Percentiles rank a stretch among this genome's conserved stretches.
Evolutionary conservation across 768 basidiomycete genomes (phyloP).

Genomic region (Agrocybe chaxingu): DNA sequence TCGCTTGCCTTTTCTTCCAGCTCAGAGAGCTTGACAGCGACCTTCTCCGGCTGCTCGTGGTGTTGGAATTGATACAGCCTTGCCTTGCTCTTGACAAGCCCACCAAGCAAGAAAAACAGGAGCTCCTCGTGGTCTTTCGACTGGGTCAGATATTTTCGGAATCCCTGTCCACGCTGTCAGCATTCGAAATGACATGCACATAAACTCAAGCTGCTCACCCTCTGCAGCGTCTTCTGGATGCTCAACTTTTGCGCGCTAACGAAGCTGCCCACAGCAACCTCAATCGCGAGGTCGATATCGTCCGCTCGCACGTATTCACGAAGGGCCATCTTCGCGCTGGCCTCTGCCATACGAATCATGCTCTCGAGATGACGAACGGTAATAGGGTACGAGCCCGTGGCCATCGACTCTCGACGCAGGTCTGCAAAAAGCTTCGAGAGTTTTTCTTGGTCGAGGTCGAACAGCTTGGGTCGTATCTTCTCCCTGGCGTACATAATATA

Average conservation of each 20-base stretch:
- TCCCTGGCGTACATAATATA: constrained; percentile 99
- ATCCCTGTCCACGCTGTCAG: constrained; percentile 52
- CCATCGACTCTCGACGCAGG: constrained; percentile 91
- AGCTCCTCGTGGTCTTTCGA: constrained; percentile 96
- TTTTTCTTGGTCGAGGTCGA: constrained; percentile 95
- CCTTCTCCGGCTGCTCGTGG: constrained; percentile 72
- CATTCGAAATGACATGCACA: neutral
- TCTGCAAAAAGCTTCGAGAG: constrained; percentile 92
- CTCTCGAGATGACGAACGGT: constrained; percentile 97
- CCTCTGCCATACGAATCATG: constrained; percentile 99
- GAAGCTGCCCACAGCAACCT: constrained; percentile 92
- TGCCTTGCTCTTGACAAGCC: constrained; percentile 89
- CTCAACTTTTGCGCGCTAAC: constrained; percentile 97
- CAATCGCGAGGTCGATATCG: constrained; percentile 96
- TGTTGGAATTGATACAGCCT: constrained; percentile 77
- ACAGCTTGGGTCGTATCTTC: constrained; percentile 87
- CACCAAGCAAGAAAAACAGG: constrained; percentile 90
- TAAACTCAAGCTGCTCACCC: constrained; percentile 49
- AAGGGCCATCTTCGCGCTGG: constrained; percentile 97
- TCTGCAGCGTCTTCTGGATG: constrained; percentile 95
- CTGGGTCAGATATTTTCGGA: constrained; percentile 96
- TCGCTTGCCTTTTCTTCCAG: constrained; percentile 80
- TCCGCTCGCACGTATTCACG: constrained; percentile 94
- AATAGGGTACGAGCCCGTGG: constrained; percentile 98
- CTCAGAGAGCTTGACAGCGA: constrained; percentile 75